Evolutionary conservation across 306 rosid species (phyloP), one percentile per base, ranked within the genome.

Genomic region (Glycine tomentella): DNA sequence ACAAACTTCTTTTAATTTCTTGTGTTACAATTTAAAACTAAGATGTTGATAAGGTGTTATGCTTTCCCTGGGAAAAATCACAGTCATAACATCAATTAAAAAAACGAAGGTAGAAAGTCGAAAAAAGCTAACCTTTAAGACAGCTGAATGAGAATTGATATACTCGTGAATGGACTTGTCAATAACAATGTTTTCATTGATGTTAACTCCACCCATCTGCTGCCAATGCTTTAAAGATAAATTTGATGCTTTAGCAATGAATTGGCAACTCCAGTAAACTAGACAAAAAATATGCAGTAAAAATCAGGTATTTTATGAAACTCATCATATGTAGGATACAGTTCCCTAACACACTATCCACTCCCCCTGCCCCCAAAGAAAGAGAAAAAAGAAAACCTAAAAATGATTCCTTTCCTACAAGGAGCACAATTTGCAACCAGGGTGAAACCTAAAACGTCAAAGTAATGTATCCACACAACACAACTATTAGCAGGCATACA

Each of bases 191-290:
- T 91, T 97, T 62, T 86, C 92, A 56, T 92, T 84, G 89, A 95
- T 93, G 74, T 79, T 88, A 84, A 90, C 90, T 86, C 99, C 99
- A 69, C 99, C 97, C 97, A 90, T 89, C 93, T 80, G 89, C 85
- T 92, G 91, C 99, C 99, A 96, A 84, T 88, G 97, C 87, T 79
- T 93, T 85, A 93, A 69, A 13, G 99, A 96, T 42, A 78, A 86
- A 70, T 96, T 96, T 38, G 99, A 93, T 46, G 97, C 88, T 31
- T 87, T 92, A 34, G 92, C 98, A 36, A 92, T 90, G 83, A 85
- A 91, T 85, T 96, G 97, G 87, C 99, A 96, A 87, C 91, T 96
- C 99, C 99, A 96, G 86, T 88, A 87, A 83, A 93, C 99, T 96
- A 86, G 50, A 75, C 82, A 80, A 83, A 71, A 65, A 50, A 58